Evolutionary conservation across 2,329 filamentous ascomycete genomes (phyloP).

Genomic region (Venturia nashicola): DNA sequence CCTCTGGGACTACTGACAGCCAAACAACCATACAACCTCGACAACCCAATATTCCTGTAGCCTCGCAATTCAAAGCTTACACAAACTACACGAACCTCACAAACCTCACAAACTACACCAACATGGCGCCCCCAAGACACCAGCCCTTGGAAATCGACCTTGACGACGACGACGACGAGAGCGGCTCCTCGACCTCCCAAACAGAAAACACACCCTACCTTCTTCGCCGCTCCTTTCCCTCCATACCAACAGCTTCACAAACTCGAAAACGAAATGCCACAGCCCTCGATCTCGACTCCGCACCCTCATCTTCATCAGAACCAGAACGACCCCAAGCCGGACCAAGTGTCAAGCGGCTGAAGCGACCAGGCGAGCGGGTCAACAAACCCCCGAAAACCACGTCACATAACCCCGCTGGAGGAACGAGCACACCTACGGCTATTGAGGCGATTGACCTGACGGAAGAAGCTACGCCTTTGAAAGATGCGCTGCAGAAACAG

Average conservation of each 20-base stretch:
- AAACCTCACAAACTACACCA: neutral
- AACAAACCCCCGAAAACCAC: neutral
- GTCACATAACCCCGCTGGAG: neutral
- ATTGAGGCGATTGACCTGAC: slow-evolving; percentile 40
- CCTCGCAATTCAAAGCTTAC: neutral
- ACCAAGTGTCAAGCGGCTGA: neutral
- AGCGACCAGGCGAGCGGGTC: neutral
- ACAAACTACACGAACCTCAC: neutral
- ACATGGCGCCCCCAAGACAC: neutral
- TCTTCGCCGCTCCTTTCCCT: neutral
- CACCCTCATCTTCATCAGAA: neutral
- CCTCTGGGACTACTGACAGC: neutral
- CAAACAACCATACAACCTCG: neutral
- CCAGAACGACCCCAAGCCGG: neutral
- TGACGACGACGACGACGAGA: neutral
- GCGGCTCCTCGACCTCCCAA: neutral
- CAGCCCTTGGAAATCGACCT: neutral
- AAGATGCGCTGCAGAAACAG: slow-evolving; percentile 39
- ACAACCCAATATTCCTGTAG: neutral
- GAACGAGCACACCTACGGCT: slow-evolving; percentile 11
- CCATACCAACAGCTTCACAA: neutral
- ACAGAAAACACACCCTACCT: neutral
- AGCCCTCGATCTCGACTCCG: neutral
- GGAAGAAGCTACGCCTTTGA: slow-evolving; percentile 27
- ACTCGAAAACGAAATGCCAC: neutral